Conservation (phyloP, 768 basidiomycete genomes). For the Clitopilus hobsonii region DNA sequence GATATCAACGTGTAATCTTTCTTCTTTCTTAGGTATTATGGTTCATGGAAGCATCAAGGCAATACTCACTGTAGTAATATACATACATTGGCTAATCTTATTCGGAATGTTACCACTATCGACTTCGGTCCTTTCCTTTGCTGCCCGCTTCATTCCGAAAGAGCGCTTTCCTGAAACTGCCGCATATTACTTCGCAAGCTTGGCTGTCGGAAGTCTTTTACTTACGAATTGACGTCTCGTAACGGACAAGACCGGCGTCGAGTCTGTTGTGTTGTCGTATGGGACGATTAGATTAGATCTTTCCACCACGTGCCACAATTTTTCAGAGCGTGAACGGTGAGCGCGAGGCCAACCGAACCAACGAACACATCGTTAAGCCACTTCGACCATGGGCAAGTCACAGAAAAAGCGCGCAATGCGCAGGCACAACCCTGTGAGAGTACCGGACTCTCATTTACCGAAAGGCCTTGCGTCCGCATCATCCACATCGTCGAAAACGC, state of each 20-base stretch:
- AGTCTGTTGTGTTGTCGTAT: neutral
- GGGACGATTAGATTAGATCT: slow-evolving; percentile 11
- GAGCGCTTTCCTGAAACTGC: too few relatives aligned
- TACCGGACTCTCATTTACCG: slow-evolving; percentile 89
- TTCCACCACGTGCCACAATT: slow-evolving; percentile 9
- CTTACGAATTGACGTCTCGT: too few relatives aligned
- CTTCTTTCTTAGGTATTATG: too few relatives aligned
- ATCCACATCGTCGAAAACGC: slow-evolving; percentile 67
- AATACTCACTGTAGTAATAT: neutral
- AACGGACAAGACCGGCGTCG: too few relatives aligned
- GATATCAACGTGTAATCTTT: neutral
- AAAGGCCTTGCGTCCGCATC: slow-evolving; percentile 75
- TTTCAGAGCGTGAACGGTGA: neutral
- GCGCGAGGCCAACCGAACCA: neutral
- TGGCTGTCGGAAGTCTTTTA: too few relatives aligned
- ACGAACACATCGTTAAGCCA: neutral
- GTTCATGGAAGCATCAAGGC: neutral
- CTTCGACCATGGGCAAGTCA: slow-evolving; percentile 81
- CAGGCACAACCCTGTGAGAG: slow-evolving; percentile 89
- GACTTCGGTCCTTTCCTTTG: too few relatives aligned
- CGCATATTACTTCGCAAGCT: too few relatives aligned
- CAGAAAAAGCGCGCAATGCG: slow-evolving; percentile 85
- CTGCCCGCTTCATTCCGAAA: too few relatives aligned
- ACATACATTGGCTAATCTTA: neutral
- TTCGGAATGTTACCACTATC: neutral